Evolutionary conservation across 768 basidiomycete genomes (phyloP).

Genomic region (Tricholoma sp.): DNA sequence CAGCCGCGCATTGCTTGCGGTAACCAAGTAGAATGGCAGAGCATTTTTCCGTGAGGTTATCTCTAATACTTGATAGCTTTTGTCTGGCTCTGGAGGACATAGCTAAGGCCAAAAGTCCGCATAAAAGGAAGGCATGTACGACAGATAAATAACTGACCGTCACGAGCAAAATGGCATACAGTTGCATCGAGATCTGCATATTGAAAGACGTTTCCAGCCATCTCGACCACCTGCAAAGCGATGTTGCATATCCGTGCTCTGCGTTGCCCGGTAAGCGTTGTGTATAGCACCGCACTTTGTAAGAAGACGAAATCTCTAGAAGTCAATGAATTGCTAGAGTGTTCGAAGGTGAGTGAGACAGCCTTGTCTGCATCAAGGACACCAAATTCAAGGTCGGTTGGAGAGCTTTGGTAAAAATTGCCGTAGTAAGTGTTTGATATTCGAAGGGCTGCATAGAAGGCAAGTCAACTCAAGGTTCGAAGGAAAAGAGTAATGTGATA

Average conservation of each 20-base stretch:
- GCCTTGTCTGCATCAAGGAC: conserved; percentile 79
- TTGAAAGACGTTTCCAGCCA: conserved; percentile 90
- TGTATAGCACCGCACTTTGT: conserved; percentile 88
- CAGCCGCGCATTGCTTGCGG: conserved; percentile 80
- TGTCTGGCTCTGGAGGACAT: conserved; percentile 56
- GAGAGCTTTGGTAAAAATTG: conserved; percentile 60
- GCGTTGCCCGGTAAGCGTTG: conserved; percentile 68
- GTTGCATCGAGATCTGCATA: conserved; percentile 88
- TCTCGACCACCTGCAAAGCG: conserved; percentile 70
- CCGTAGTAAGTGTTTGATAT: conserved; percentile 59
- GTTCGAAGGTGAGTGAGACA: conserved; percentile 68
- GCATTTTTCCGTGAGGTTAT: conserved; percentile 80
- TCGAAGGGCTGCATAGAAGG: conserved; percentile 45
- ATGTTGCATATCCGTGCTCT: conserved; percentile 84
- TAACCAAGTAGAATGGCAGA: conserved; percentile 81
- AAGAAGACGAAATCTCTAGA: conserved; percentile 70
- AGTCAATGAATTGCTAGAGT: conserved; percentile 57
- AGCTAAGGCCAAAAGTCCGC: conserved; percentile 42
- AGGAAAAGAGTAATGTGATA: conserved; percentile 10
- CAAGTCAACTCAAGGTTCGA: conserved; percentile 1
- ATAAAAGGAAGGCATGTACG: neutral
- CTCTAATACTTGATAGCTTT: conserved; percentile 70
- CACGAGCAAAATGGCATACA: conserved; percentile 67
- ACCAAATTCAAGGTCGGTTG: conserved; percentile 76
- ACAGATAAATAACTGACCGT: conserved; percentile 47